A percentile compares a stretch with the other conserved stretches of the same genome.
phyloP scores from a whole-genome alignment of 192 early-diverging fungal species.

The Backusella macrospora region DNA sequence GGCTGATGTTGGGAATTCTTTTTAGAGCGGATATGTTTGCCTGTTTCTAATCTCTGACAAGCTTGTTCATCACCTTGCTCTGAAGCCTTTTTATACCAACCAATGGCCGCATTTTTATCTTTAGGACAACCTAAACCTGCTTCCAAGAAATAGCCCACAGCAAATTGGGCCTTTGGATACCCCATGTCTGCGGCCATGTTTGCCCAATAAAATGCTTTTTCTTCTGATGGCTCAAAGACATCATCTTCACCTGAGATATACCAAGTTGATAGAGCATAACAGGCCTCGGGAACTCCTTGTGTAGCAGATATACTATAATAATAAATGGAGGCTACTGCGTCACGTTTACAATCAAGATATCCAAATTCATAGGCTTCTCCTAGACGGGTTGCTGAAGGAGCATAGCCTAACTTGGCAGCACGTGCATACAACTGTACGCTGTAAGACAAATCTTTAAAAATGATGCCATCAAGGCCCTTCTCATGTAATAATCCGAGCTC shows the following conservation, averaged over 20 bases:
- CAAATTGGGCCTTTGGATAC: neutral
- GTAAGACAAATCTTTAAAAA: conserved; percentile 25
- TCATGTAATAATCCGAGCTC: conserved; percentile 44
- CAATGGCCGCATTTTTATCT: neutral
- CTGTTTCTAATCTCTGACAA: neutral
- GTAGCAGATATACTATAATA: conserved; percentile 22
- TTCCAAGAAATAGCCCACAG: neutral
- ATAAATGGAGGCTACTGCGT: conserved; percentile 1
- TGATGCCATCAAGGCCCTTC: conserved; percentile 1
- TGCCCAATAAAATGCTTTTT: conserved; percentile 54
- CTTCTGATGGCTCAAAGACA: conserved; percentile 5
- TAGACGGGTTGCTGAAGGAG: conserved; percentile 17
- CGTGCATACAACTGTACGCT: conserved; percentile 3
- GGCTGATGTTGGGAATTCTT: neutral
- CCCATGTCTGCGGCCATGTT: neutral
- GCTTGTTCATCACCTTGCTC: neutral
- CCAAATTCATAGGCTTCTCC: conserved; percentile 24
- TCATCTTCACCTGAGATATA: conserved; percentile 11
- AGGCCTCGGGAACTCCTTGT: conserved; percentile 21
- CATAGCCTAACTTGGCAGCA: conserved; percentile 18
- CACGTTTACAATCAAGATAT: neutral
- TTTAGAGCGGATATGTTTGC: neutral
- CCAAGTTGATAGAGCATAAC: conserved; percentile 21
- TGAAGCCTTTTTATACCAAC: neutral
- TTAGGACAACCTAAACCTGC: neutral